Percentiles rank a stretch among this genome's conserved stretches.
Conservation (phyloP, 2,329 filamentous ascomycete species). For the Rhinocladiella mackenziei region DNA sequence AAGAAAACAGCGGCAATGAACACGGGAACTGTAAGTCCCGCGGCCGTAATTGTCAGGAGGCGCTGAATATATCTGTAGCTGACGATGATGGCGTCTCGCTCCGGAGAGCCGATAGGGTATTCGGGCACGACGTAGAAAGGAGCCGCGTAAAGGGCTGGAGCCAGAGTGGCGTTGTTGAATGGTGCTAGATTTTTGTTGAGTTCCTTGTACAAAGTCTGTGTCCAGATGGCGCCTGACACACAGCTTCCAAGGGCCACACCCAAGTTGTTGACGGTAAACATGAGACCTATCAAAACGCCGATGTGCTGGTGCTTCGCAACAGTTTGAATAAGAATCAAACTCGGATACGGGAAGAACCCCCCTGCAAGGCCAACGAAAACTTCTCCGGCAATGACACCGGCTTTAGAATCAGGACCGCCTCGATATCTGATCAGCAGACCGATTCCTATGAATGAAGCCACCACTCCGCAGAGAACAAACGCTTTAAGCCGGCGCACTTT, state of each 20-base stretch:
- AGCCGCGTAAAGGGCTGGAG: slow-evolving; percentile 35
- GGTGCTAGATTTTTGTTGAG: slow-evolving; percentile 24
- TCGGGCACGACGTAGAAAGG: slow-evolving; percentile 33
- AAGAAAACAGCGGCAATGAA: slow-evolving; percentile 21
- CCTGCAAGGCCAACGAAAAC: slow-evolving; percentile 59
- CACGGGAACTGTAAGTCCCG: slow-evolving; percentile 39
- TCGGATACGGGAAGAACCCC: slow-evolving; percentile 55
- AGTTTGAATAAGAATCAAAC: slow-evolving; percentile 48
- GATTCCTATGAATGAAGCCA: slow-evolving; percentile 59
- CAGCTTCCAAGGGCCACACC: slow-evolving; percentile 43
- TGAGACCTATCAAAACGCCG: slow-evolving; percentile 55
- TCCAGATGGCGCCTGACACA: slow-evolving; percentile 43
- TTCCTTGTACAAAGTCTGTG: slow-evolving; percentile 38
- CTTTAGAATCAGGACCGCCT: slow-evolving; percentile 46
- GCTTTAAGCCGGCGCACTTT: slow-evolving; percentile 56
- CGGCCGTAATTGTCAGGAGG: slow-evolving; percentile 47
- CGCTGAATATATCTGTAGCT: slow-evolving; percentile 45
- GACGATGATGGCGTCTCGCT: slow-evolving; percentile 42
- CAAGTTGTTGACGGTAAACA: slow-evolving; percentile 42
- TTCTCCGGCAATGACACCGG: slow-evolving; percentile 60
- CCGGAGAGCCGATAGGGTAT: slow-evolving; percentile 43
- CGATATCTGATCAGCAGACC: slow-evolving; percentile 60
- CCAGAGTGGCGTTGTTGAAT: slow-evolving; percentile 38
- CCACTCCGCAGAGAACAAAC: slow-evolving; percentile 58
- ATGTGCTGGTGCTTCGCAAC: slow-evolving; percentile 52